These are phyloP conservation scores for Cladosporium sp. DNA, from an alignment of 2,329 filamentous ascomycete species.

Conservation along the genomic window DNA sequence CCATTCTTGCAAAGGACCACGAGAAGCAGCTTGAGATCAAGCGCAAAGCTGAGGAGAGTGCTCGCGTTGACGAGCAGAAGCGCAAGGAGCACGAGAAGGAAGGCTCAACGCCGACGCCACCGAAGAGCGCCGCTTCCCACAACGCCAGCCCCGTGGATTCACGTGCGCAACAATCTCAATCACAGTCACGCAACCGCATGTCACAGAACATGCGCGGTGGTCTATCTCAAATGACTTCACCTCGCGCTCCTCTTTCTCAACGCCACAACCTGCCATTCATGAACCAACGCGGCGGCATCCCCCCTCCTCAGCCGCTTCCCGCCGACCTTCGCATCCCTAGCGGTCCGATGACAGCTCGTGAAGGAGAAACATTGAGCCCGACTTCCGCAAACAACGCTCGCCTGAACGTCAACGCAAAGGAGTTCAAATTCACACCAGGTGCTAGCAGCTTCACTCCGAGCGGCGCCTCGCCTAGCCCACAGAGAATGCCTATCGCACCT, in stretches of 20 bases:
- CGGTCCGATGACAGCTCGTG: conserved; percentile 26
- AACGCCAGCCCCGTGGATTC: conserved; percentile 3
- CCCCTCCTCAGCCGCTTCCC: conserved; percentile 51
- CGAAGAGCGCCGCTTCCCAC: conserved; percentile 13
- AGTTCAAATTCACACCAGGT: conserved; percentile 82
- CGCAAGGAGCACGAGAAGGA: conserved; percentile 37
- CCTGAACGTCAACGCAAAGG: conserved; percentile 61
- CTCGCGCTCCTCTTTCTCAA: conserved; percentile 18
- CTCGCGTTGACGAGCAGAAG: conserved; percentile 51
- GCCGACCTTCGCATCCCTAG: conserved; percentile 66
- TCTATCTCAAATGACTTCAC: conserved; percentile 14
- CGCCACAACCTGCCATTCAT: conserved; percentile 16
- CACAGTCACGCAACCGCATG: conserved; percentile 9
- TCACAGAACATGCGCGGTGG: conserved; percentile 11
- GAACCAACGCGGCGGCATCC: conserved; percentile 14
- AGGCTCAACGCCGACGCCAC: conserved; percentile 19
- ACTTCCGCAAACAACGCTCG: conserved; percentile 34
- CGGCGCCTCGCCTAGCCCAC: conserved; percentile 67
- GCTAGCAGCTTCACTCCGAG: conserved; percentile 79
- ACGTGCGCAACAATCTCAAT: conserved; percentile 11
- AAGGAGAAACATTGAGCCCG: conserved; percentile 42
- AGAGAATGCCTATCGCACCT: conserved; percentile 29
- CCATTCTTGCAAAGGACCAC: conserved; percentile 96
- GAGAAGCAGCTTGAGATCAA: conserved; percentile 90
- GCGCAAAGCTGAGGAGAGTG: conserved; percentile 76